Conservation (phyloP, 179 eudicot genomes). For the Beta corolliflora region DNA sequence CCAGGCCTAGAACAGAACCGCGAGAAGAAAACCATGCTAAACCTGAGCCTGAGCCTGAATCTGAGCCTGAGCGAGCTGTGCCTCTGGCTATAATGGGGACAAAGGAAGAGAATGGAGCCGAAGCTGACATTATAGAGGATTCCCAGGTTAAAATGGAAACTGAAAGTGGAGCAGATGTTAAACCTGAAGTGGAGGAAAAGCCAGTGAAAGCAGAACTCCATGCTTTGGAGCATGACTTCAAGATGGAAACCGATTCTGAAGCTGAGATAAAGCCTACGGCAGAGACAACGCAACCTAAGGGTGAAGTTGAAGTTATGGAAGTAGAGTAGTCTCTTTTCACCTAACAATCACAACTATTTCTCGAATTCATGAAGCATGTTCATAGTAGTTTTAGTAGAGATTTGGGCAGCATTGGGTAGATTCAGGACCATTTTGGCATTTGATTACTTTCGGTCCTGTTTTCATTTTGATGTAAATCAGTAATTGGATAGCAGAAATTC, state of each 20-base stretch:
- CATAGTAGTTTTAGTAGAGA: constrained; percentile 2
- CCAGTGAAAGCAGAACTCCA: constrained; percentile 26
- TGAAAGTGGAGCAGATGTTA: constrained; percentile 33
- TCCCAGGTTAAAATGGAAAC: constrained; percentile 33
- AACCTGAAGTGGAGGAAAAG: constrained; percentile 28
- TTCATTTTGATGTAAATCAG: constrained; percentile 28
- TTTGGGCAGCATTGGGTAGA: constrained; percentile 8
- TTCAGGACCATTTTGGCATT: constrained; percentile 28
- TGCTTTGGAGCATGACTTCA: constrained; percentile 19
- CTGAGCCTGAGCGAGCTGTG: constrained; percentile 16
- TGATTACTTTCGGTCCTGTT: constrained; percentile 17
- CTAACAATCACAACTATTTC: not conserved
- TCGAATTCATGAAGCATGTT: constrained; percentile 11
- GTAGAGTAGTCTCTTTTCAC: constrained; percentile 27
- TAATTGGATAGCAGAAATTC: not conserved
- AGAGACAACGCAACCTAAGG: constrained; percentile 31
- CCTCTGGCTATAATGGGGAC: constrained; percentile 21
- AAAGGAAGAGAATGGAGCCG: constrained; percentile 19
- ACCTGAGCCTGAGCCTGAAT: not conserved
- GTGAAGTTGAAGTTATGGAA: constrained; percentile 48
- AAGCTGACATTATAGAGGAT: constrained; percentile 26
- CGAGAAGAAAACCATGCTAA: constrained; percentile 26
- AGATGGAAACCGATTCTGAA: constrained; percentile 30
- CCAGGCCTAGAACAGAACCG: constrained; percentile 28
- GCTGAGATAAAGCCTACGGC: constrained; percentile 28